phyloP scores from a whole-genome alignment of 371 early-diverging fungal genomes.

The Nosema granulosis region DNA sequence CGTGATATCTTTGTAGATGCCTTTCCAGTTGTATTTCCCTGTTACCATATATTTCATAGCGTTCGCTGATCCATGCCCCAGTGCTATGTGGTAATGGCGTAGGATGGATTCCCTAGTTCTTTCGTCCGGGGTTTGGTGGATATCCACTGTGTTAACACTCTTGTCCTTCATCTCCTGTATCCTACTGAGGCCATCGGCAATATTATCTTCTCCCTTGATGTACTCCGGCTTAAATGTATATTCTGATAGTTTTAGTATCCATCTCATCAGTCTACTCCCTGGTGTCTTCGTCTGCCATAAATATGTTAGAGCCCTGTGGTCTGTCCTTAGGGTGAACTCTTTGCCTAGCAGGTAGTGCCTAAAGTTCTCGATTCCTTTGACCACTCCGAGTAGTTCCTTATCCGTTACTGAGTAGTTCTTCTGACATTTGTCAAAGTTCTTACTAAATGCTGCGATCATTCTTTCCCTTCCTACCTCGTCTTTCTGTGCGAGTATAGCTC shows the following conservation, averaged over 20 bases:
- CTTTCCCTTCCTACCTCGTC: constrained; percentile 11
- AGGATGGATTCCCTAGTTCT: too few species aligned
- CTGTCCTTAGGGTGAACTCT: constrained; percentile 25
- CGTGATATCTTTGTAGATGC: constrained; percentile 8
- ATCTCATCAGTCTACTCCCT: not conserved
- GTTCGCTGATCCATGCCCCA: constrained; percentile 22
- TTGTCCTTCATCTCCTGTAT: too few species aligned
- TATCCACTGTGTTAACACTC: too few species aligned
- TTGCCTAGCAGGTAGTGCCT: constrained; percentile 3
- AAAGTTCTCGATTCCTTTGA: constrained; percentile 22
- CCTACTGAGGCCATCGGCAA: constrained; percentile 17
- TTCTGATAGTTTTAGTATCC: constrained; percentile 11
- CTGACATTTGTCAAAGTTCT: not conserved
- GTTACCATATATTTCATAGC: constrained; percentile 14
- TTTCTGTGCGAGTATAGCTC: constrained; percentile 36
- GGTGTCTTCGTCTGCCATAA: not conserved
- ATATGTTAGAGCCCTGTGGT: constrained; percentile 26
- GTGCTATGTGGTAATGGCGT: constrained; percentile 5
- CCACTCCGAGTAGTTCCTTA: constrained; percentile 22
- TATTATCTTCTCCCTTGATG: constrained; percentile 22
- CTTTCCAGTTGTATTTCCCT: constrained; percentile 20
- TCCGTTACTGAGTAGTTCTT: constrained; percentile 39
- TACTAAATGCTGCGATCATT: not conserved
- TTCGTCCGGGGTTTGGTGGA: too few species aligned
- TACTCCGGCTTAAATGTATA: constrained; percentile 27